A percentile compares a stretch with the other conserved stretches of the same genome.
Conservation (phyloP, 202 grass and related monocot species). For the Carex sylvatica region DNA sequence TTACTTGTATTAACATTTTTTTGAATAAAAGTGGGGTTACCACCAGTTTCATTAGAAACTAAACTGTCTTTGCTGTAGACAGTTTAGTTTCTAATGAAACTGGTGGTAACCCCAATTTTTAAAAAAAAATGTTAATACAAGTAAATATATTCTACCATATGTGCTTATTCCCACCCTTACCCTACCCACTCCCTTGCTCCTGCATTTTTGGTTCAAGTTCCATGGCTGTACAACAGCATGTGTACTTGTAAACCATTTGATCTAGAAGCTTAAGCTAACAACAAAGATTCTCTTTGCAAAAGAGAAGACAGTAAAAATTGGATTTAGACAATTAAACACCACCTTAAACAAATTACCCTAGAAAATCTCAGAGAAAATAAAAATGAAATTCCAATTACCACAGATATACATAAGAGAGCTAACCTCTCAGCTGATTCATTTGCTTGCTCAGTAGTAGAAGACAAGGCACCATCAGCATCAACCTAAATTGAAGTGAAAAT, state of each 20-base stretch:
- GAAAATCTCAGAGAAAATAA: conserved; percentile 16
- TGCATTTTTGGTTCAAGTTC: not conserved
- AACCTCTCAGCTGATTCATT: conserved; percentile 50
- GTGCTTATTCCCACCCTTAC: not conserved
- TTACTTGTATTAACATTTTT: not conserved
- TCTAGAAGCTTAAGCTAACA: not conserved
- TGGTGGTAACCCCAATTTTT: too few species aligned
- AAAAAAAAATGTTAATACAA: too few species aligned
- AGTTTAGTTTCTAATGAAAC: too few species aligned
- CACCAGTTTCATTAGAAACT: too few species aligned
- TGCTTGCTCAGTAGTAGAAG: conserved; percentile 50
- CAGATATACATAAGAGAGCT: conserved; percentile 20
- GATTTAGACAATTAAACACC: not conserved
- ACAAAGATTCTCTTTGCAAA: not conserved
- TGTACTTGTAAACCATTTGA: not conserved
- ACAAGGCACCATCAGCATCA: conserved; percentile 42
- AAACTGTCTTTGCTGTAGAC: too few species aligned
- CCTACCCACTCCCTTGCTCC: not conserved
- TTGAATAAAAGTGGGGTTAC: too few species aligned
- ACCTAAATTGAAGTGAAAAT: conserved; percentile 44
- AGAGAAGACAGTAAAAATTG: not conserved
- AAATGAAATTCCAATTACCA: not conserved
- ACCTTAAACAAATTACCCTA: not conserved
- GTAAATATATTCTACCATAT: not conserved
- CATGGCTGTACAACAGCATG: not conserved